Conservation (phyloP, 805 yeast species). For the Starmerella powellii region DNA sequence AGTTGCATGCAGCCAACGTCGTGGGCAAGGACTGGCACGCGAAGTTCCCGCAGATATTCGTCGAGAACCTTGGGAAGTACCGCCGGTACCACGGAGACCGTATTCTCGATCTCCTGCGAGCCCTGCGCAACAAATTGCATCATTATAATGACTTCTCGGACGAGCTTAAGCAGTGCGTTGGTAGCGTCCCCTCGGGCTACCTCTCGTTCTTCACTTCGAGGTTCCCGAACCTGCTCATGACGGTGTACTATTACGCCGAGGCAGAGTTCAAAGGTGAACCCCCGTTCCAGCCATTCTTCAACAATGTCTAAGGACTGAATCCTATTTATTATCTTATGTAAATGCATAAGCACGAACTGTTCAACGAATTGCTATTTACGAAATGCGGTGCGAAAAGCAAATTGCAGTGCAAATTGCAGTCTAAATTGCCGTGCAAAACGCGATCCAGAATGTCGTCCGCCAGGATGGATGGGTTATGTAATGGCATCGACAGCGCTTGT, state of each 20-base stretch:
- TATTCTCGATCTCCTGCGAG: conserved; percentile 76
- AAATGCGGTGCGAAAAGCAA: too few relatives aligned
- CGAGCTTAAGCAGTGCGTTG: conserved; percentile 50
- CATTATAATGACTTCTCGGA: conserved; percentile 71
- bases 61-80: conserved; percentile 79
- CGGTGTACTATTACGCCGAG: conserved; percentile 39
- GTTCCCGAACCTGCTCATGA: conserved; percentile 73
- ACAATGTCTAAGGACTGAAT: not conserved
- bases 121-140: conserved; percentile 84
- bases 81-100: conserved; percentile 72
- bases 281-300: conserved; percentile 8
- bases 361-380: too few relatives aligned
- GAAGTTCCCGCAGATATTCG: conserved; percentile 56
- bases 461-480: too few relatives aligned
- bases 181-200: conserved; percentile 75
- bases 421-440: too few relatives aligned
- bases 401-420: too few relatives aligned
- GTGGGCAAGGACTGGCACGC: conserved; percentile 66
- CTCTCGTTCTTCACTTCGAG: conserved; percentile 58
- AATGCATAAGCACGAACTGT: too few relatives aligned
- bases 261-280: conserved; percentile 13
- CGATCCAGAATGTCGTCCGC: too few relatives aligned
- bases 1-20: conserved; percentile 34
- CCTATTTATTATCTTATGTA: not conserved
- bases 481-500: too few relatives aligned